A percentile compares a stretch with the other conserved stretches of the same genome.
Evolutionary conservation across 352 stramenopile genomes (phyloP).

Genomic region (Phytophthora pseudosyringae): DNA sequence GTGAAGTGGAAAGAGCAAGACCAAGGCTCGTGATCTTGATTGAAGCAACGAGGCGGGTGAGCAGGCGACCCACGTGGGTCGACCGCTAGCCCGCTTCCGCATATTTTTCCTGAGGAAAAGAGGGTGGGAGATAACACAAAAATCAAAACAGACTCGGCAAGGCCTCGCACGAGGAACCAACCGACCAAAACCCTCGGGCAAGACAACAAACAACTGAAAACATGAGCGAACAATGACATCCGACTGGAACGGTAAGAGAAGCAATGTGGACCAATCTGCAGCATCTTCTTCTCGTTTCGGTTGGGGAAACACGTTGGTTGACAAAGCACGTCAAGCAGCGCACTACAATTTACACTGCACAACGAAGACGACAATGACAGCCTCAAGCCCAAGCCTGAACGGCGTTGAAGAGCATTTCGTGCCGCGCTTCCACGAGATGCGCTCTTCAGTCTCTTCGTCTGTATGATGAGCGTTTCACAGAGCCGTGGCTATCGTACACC

Average conservation of each 20-base stretch:
- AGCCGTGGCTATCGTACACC: conserved; percentile 7
- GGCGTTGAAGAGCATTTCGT: conserved; percentile 17
- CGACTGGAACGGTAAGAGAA: conserved; percentile 23
- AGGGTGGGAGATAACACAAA: conserved; percentile 45
- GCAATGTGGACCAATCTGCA: conserved; percentile 8
- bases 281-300: conserved; percentile 21
- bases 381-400: conserved; percentile 11
- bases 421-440: conserved; percentile 4
- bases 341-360: conserved; percentile 32
- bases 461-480: conserved; percentile 24
- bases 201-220: conserved; percentile 38
- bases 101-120: conserved; percentile 37
- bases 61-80: conserved; percentile 21
- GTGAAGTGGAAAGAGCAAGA: conserved; percentile 43
- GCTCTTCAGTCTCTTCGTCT: conserved; percentile 26
- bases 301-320: conserved; percentile 18
- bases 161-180: conserved; percentile 32
- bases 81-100: conserved; percentile 23
- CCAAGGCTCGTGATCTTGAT: conserved; percentile 35
- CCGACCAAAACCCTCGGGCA: conserved; percentile 26
- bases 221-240: conserved; percentile 34
- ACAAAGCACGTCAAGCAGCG: conserved; percentile 10
- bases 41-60: conserved; percentile 32
- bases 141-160: conserved; percentile 47
- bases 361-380: conserved; percentile 24